Percentiles rank a stretch among this genome's conserved stretches.
phyloP scores from a whole-genome alignment of 2,329 filamentous ascomycete genomes.

The Helotiales sp. region DNA sequence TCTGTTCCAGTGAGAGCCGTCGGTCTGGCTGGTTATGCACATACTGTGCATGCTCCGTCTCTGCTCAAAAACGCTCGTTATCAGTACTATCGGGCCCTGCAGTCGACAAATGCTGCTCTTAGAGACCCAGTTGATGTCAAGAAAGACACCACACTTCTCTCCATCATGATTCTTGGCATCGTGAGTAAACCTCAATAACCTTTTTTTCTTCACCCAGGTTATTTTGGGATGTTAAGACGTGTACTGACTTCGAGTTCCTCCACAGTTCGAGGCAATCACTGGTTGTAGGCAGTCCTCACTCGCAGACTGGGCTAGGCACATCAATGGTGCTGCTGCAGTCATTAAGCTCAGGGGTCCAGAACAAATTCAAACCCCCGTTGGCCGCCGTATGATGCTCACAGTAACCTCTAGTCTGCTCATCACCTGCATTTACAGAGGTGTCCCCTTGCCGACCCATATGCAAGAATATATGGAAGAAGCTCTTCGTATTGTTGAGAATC shows the following conservation, averaged over 20 bases:
- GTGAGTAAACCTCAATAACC: too few relatives aligned
- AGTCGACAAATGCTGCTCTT: slow-evolving; percentile 57
- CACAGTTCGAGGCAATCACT: slow-evolving; percentile 56
- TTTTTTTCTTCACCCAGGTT: background rate
- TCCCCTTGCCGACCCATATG: slow-evolving; percentile 55
- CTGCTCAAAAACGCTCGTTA: slow-evolving; percentile 55
- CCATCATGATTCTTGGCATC: slow-evolving; percentile 58
- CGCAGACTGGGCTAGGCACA: slow-evolving; percentile 57
- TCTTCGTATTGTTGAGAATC: slow-evolving; percentile 44
- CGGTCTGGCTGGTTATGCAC: slow-evolving; percentile 57
- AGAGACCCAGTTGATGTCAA: slow-evolving; percentile 50
- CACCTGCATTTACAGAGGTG: slow-evolving; percentile 55
- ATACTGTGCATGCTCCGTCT: slow-evolving; percentile 43
- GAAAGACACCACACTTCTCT: slow-evolving; percentile 60
- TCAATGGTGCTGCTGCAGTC: slow-evolving; percentile 57
- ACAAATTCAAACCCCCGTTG: slow-evolving; percentile 53
- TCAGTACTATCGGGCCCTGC: slow-evolving; percentile 57
- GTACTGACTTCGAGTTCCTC: background rate
- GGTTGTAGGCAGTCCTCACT: slow-evolving; percentile 53
- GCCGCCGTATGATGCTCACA: slow-evolving; percentile 59
- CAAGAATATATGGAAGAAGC: slow-evolving; percentile 53
- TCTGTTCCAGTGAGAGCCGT: slow-evolving; percentile 52
- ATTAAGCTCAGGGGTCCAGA: slow-evolving; percentile 54
- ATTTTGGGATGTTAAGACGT: background rate
- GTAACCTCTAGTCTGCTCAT: slow-evolving; percentile 57